A percentile compares a stretch with the other conserved stretches of the same genome.
These are phyloP conservation scores for Grosmannia penicillata DNA, from an alignment of 2,329 filamentous ascomycete genomes.

Conservation along the genomic window DNA sequence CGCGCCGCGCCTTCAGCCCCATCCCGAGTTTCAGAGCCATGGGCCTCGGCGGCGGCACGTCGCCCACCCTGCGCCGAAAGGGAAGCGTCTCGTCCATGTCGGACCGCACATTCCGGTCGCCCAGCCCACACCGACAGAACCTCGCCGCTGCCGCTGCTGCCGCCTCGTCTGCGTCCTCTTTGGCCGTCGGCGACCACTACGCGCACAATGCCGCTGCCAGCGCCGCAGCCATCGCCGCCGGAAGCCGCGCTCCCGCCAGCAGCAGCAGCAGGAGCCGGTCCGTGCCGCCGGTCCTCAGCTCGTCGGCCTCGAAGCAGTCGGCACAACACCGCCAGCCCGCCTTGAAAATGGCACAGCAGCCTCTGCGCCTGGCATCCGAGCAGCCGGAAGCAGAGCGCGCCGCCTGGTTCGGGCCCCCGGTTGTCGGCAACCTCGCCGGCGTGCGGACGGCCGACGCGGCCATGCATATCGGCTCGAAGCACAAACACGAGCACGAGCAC, in stretches of 20 bases:
- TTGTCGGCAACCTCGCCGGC: slow-evolving; percentile 26
- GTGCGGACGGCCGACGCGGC: slow-evolving; percentile 29
- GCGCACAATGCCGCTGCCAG: not conserved
- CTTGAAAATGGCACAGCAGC: slow-evolving; percentile 12
- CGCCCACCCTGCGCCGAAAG: slow-evolving; percentile 39
- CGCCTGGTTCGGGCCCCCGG: slow-evolving; percentile 34
- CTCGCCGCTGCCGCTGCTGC: not conserved
- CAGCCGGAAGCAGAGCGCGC: slow-evolving; percentile 24
- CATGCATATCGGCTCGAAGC: slow-evolving; percentile 13
- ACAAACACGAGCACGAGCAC: too few species aligned
- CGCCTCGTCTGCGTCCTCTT: too few species aligned
- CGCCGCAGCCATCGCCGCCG: too few species aligned
- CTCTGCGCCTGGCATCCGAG: slow-evolving; percentile 39
- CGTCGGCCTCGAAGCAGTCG: not conserved
- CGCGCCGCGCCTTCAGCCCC: slow-evolving; percentile 8
- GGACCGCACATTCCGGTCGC: slow-evolving; percentile 72
- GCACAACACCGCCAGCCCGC: not conserved
- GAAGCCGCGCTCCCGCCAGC: not conserved
- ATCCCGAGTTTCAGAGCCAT: slow-evolving; percentile 5
- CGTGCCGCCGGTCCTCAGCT: not conserved
- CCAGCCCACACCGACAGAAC: slow-evolving; percentile 51
- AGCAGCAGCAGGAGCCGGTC: not conserved
- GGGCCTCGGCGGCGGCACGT: not conserved
- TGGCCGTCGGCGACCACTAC: too few species aligned
- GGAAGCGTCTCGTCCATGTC: slow-evolving; percentile 73